These are phyloP conservation scores for Torulaspora gathmanii DNA, from an alignment of 805 yeast species.

Conservation along the genomic window DNA sequence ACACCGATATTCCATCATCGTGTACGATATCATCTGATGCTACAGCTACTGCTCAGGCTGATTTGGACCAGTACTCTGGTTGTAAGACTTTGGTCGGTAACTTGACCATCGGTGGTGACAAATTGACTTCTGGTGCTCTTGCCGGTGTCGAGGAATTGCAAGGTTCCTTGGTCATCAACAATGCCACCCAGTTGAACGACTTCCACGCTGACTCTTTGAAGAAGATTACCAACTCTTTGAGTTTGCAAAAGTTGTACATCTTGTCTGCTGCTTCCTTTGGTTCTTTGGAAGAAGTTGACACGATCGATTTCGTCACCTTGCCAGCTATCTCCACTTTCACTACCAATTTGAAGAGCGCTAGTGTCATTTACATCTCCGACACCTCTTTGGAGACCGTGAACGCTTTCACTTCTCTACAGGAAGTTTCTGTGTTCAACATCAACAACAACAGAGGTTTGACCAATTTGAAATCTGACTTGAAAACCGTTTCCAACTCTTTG, in stretches of 20 bases:
- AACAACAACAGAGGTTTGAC: constrained; percentile 86
- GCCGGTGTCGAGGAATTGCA: constrained; percentile 70
- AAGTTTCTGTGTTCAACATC: constrained; percentile 60
- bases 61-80: constrained; percentile 64
- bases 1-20: constrained; percentile 50
- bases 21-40: constrained; percentile 58
- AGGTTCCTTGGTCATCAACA: constrained; percentile 67
- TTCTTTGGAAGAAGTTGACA: constrained; percentile 72
- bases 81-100: constrained; percentile 83
- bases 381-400: constrained; percentile 63
- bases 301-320: constrained; percentile 73
- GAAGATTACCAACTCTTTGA: constrained; percentile 67
- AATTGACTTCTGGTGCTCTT: constrained; percentile 56
- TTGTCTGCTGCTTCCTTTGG: constrained; percentile 71
- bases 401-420: constrained; percentile 50
- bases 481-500: constrained; percentile 67
- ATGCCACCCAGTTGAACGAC: constrained; percentile 57
- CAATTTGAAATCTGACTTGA: constrained; percentile 64
- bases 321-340: constrained; percentile 74
- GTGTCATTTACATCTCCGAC: constrained; percentile 65
- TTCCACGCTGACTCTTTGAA: constrained; percentile 77
- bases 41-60: constrained; percentile 76
- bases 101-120: constrained; percentile 59
- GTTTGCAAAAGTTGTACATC: constrained; percentile 58
- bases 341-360: constrained; percentile 70